A percentile compares a stretch with the other conserved stretches of the same genome.
Conservation (phyloP, 805 yeast species). For the Wickerhamomyces sydowiorum region DNA sequence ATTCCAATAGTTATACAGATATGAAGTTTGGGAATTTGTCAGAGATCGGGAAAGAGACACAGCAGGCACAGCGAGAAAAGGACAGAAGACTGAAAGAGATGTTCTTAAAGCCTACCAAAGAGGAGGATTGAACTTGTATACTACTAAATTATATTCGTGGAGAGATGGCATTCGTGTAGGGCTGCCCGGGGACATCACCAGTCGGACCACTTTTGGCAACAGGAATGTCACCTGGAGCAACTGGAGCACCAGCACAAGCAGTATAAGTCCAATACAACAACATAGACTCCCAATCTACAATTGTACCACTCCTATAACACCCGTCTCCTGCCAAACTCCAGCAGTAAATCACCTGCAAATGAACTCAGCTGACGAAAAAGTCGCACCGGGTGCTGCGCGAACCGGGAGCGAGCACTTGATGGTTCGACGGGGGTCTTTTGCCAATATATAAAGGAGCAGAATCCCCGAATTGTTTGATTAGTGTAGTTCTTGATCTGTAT, state of each 20-base stretch:
- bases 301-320: too few species aligned
- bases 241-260: too few species aligned
- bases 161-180: neutral
- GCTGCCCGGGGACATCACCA: neutral
- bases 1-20: slow-evolving; percentile 21
- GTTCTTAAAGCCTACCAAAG: slow-evolving; percentile 20
- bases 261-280: too few species aligned
- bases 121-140: neutral
- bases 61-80: slow-evolving; percentile 32
- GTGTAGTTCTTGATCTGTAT: neutral
- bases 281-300: too few species aligned
- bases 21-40: slow-evolving; percentile 2
- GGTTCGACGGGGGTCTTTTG: too few species aligned
- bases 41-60: slow-evolving; percentile 18
- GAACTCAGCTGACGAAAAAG: too few species aligned
- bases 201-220: neutral
- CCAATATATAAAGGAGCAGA: neutral
- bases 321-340: too few species aligned
- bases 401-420: too few species aligned
- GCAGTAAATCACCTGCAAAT: too few species aligned
- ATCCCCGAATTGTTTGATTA: neutral
- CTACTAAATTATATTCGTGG: neutral
- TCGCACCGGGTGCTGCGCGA: too few species aligned
- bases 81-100: slow-evolving; percentile 36
- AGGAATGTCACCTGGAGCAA: neutral